Evolutionary conservation across 345 rosid species (phyloP), one percentile per base, ranked within the genome.

Genomic region (Populus tremula): DNA sequence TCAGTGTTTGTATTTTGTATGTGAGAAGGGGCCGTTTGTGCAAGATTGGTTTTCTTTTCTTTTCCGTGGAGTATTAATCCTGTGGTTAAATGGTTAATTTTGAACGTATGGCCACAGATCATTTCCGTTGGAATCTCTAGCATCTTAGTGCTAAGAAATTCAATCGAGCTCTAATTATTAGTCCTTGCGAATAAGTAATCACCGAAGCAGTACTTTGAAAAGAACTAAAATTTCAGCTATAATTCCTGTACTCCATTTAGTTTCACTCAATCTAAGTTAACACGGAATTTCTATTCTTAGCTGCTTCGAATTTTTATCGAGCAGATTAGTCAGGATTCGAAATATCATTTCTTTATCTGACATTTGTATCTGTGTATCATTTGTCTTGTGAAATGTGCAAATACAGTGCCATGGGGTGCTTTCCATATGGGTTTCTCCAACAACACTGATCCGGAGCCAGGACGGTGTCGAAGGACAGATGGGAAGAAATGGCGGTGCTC

Each of bases 401-500:
- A 61, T 5, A 12, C 35, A 93, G 98, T 84, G 87, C 91, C 91
- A 72, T 95, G 96, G 96, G 91, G 96, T 65, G 31, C 87, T 78
- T 90, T 91, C 87, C 94, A 91, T 81, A 87, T 93, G 80, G 98
- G 99, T 20, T 95, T 86, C 87, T 87, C 96, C 38, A 87, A 85
- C 76, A 93, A 81, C 86, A 85, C 86, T 64, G 99, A 95, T 85
- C 94, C 99, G 27, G 99, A 95, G 76, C 99, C 99, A 0, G 98
- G 98, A 70, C 85, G 99, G 85, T 95, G 99, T 73, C 90, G 99
- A 67, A 88, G 99, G 84, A 95, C 99, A 5, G 99, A 95, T 85
- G 99, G 99, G 82, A 95, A 95, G 92, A 95, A 95, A 87, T 95
- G 99, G 99, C 94, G 99, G 88, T 95, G 99, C 91, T 91, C 98